Evolutionary conservation across 2,329 filamentous ascomycete species (phyloP), one percentile per base, ranked within the genome.

Genomic region (Cytospora mali): DNA sequence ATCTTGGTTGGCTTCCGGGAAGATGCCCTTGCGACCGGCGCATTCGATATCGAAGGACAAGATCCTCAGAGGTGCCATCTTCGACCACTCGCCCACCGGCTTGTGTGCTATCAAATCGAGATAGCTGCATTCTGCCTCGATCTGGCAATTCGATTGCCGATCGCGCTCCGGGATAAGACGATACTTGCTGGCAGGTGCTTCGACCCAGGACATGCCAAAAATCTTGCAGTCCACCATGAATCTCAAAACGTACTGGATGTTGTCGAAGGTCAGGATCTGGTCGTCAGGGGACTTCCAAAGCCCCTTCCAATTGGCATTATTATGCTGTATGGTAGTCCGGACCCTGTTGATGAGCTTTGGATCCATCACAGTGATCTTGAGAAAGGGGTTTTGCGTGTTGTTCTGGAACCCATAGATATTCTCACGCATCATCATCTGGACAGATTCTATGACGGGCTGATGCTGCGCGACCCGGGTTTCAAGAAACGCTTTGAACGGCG

Each of bases 141-240:
- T 96, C 76, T 99, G 95, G 74, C 95, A 98, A 70, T 93, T 97
- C 2, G 94, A 98, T 67, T 97, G 90, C 65, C 87, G 85, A 64
- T 89, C 82, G 61, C 84, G 76, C 14, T 85, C 77, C 1, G 86
- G 79, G 21, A 97, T 80, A 57, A 96, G 79, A 60, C 83, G 82
- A 77, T 94, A 97, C 66, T 88, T 88, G 31, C 82, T 83, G 3
- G 89, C 83, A 25, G 91, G 89, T 21, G 89, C 91, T 75, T 97
- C 92, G 0, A 98, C 92, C 95, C 95, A 99, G 1, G 93, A 94
- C 95, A 99, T 99, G 67, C 95, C 95, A 62, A 90, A 84, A 51
- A 99, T 89, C 84, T 93, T 90, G 68, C 91, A 96, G 75, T 99
- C 95, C 55, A 99, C 94, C 95, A 99, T 99, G 77, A 99, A 98